These are phyloP conservation scores for Kandelia obovata DNA, from an alignment of 345 rosid species.

Conservation along the genomic window DNA sequence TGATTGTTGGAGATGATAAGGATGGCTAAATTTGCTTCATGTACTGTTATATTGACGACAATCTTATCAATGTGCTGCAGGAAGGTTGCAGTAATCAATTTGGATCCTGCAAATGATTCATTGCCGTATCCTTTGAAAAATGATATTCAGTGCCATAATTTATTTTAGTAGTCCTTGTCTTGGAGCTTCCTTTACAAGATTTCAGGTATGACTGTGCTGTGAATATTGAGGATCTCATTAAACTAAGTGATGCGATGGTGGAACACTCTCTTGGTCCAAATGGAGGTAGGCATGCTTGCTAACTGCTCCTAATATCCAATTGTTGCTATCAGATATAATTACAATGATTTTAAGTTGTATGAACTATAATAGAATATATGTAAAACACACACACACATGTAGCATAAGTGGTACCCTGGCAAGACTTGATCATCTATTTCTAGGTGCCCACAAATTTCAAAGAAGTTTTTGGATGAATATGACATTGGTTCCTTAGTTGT, in stretches of 20 bases:
- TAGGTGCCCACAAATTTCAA: background rate
- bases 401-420: background rate
- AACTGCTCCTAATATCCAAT: background rate
- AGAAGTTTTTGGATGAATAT: background rate
- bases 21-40: background rate
- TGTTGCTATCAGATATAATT: no score
- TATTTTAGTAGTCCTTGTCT: background rate
- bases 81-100: conserved; percentile 84
- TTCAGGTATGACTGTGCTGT: conserved; percentile 77
- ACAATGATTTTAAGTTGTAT: no score
- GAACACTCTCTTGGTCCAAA: conserved; percentile 92
- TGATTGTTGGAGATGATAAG: no score
- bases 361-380: no score
- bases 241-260: conserved; percentile 71
- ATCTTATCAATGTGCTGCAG: conserved; percentile 32
- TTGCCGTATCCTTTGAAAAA: conserved; percentile 66
- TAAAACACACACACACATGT: no score
- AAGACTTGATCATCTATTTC: background rate
- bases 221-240: conserved; percentile 78
- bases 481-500: no score
- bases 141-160: background rate
- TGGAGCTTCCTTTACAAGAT: conserved; percentile 40
- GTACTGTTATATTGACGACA: background rate
- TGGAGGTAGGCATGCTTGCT: conserved; percentile 52
- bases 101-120: conserved; percentile 90